Base-by-base conservation (phyloP, 2,329 filamentous ascomycete genomes). In the Helotiales sp. region DNA sequence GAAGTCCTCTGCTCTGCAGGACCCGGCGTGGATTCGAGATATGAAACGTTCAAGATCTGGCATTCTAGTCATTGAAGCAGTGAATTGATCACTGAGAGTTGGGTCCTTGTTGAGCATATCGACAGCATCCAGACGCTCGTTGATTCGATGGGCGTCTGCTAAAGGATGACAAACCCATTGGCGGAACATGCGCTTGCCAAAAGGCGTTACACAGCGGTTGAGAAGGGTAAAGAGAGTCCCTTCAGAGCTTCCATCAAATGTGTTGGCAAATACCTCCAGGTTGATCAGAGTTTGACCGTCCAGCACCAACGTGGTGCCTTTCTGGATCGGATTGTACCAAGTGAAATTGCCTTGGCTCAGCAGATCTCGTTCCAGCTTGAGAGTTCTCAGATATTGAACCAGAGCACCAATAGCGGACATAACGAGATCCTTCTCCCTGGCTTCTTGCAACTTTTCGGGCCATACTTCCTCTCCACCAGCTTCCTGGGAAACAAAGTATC, bases 111-210 rank as follows among this genome's bases (percentile, higher is more conserved):
- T 97, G 40, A 99, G 79, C 68, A 93, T 87, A 68, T 98, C 95
- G 4, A 99, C 92, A 5, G 95, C 95, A 75, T 99, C 93, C 10
- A 99, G 79, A 5, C 95, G 86, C 63, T 96, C 92, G 68, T 98
- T 96, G 77, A 99, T 97, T 70, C 89, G 92, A 34, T 81, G 77
- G 5, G 90, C 87, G 73, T 96, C 89, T 71, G 92, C 91, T 13
- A 99, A 79, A 2, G 95, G 95, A 73, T 99, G 95, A 68, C 93
- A 98, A 2, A 99, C 89, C 95, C 95, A 99, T 72, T 96, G 92
- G 54, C 93, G 89, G 73, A 99, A 92, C 72, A 96, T 85, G 10
- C 95, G 89, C 76, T 99, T 99, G 57, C 95, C 95, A 70, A 99
- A 99, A 0, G 95, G 93, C 3, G 95, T 98, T 61, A 97, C 88